A percentile compares a stretch with the other conserved stretches of the same genome.
Conservation (phyloP, 2,329 filamentous ascomycete species). For the Verticillium zaregamsianum region DNA sequence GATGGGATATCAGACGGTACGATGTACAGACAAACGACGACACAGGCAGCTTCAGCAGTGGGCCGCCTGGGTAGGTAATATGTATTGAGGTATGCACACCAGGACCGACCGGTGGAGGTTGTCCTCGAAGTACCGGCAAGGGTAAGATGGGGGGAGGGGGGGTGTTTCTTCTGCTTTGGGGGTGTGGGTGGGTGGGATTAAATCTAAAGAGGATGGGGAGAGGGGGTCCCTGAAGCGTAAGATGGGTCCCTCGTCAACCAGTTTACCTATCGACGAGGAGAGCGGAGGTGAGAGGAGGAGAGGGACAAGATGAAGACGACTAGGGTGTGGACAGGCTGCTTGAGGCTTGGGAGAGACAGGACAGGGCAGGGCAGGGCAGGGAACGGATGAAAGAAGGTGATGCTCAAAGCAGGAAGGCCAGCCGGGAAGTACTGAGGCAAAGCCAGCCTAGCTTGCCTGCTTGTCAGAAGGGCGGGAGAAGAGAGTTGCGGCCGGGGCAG, state of each 20-base stretch:
- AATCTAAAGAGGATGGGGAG: constrained; percentile 11
- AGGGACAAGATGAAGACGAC: constrained; percentile 1
- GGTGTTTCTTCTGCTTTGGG: constrained; percentile 8
- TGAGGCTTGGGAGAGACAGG: neutral
- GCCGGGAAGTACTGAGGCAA: neutral
- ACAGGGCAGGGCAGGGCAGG: neutral
- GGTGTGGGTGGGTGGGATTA: constrained; percentile 12
- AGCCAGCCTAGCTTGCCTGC: neutral
- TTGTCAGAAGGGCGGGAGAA: neutral
- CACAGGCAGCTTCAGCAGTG: constrained; percentile 8
- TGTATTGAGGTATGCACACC: constrained; percentile 9
- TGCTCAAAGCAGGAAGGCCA: neutral
- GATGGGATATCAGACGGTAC: neutral
- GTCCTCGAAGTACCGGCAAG: constrained; percentile 1
- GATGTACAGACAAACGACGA: constrained; percentile 8
- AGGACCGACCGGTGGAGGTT: neutral
- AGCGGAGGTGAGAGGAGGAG: constrained; percentile 1
- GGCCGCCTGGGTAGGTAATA: constrained; percentile 10
- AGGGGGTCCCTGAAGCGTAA: constrained; percentile 7
- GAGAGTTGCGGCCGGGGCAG: neutral
- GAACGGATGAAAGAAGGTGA: neutral
- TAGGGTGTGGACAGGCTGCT: neutral
- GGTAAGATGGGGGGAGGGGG: constrained; percentile 1
- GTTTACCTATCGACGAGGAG: neutral
- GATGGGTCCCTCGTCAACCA: constrained; percentile 4